Conservation (phyloP, 169 alveolate species). For the Ichthyophthirius multifiliis region DNA sequence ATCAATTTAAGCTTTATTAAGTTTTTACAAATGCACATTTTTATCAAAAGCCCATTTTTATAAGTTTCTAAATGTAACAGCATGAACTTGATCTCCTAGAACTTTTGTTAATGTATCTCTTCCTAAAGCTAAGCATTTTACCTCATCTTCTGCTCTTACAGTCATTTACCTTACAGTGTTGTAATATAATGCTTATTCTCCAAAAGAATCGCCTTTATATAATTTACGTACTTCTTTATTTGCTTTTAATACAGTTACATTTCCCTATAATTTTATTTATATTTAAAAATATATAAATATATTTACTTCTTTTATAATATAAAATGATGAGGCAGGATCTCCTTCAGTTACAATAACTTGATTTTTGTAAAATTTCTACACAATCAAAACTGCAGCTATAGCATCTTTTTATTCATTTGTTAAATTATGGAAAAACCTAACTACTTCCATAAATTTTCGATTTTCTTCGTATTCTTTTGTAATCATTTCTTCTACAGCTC, state of each 20-base stretch:
- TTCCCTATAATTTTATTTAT: slow-evolving; percentile 21
- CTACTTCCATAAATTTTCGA: slow-evolving; percentile 58
- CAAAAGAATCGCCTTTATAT: slow-evolving; percentile 50
- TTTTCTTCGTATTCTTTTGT: slow-evolving; percentile 59
- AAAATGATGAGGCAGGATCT: slow-evolving; percentile 52
- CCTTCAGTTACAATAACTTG: slow-evolving; percentile 53
- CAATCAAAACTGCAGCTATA: slow-evolving; percentile 35
- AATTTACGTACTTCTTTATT: slow-evolving; percentile 43
- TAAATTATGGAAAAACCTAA: slow-evolving; percentile 38
- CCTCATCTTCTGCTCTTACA: slow-evolving; percentile 70
- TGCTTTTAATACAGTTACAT: slow-evolving; percentile 41
- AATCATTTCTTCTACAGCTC: slow-evolving; percentile 32
- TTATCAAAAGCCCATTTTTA: slow-evolving; percentile 45
- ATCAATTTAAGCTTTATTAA: slow-evolving; percentile 37
- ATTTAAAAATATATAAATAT: neutral
- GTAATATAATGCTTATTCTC: slow-evolving; percentile 83
- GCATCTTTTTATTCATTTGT: slow-evolving; percentile 48
- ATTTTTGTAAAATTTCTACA: slow-evolving; percentile 26
- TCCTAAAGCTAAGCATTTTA: slow-evolving; percentile 40
- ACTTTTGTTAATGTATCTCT: slow-evolving; percentile 44
- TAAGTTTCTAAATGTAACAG: slow-evolving; percentile 38
- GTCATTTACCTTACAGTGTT: slow-evolving; percentile 83
- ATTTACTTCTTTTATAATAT: slow-evolving; percentile 47
- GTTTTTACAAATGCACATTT: slow-evolving; percentile 6
- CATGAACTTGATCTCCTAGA: slow-evolving; percentile 45